A percentile compares a stretch with the other conserved stretches of the same genome.
Evolutionary conservation across 1,139 yeast genomes (phyloP).

Genomic region (Yamadazyma conglobata): DNA sequence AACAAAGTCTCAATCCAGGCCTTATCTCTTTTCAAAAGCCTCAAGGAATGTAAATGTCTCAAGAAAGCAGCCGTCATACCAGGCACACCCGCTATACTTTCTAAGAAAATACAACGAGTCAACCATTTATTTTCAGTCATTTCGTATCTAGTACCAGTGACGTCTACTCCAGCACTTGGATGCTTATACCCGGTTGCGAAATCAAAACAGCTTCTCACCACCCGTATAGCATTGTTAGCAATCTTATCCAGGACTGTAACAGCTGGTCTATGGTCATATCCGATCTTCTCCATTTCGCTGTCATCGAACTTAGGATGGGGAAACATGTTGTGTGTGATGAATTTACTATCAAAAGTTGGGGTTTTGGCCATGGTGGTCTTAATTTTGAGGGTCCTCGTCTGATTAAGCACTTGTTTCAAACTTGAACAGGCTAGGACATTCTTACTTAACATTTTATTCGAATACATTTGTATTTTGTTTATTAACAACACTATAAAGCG

Average conservation of each 20-base stretch:
- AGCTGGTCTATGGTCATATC: conserved; percentile 54
- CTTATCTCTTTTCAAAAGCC: conserved; percentile 61
- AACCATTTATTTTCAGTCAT: conserved; percentile 70
- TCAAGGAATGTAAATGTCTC: conserved; percentile 60
- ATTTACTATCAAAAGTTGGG: conserved; percentile 25
- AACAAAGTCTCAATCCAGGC: conserved; percentile 75
- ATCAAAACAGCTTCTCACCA: conserved; percentile 54
- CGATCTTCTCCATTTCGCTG: conserved; percentile 46
- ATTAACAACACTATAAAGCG: too few species aligned
- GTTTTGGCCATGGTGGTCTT: conserved; percentile 28
- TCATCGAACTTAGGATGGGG: conserved; percentile 52
- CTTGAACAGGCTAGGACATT: too few species aligned
- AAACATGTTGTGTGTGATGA: conserved; percentile 48
- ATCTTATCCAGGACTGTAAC: conserved; percentile 46
- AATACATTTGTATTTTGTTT: too few species aligned
- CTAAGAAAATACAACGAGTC: conserved; percentile 64
- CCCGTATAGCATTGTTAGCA: conserved; percentile 45
- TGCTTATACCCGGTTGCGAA: conserved; percentile 59
- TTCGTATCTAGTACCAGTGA: conserved; percentile 44
- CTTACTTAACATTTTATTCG: too few species aligned
- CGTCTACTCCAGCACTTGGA: conserved; percentile 25
- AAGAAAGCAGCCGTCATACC: conserved; percentile 74
- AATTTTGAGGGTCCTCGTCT: conserved; percentile 16
- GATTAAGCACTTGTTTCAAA: not conserved
- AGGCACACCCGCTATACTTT: conserved; percentile 76